Base-by-base conservation (phyloP, 164 flowering plant species). In the Piper longum region DNA sequence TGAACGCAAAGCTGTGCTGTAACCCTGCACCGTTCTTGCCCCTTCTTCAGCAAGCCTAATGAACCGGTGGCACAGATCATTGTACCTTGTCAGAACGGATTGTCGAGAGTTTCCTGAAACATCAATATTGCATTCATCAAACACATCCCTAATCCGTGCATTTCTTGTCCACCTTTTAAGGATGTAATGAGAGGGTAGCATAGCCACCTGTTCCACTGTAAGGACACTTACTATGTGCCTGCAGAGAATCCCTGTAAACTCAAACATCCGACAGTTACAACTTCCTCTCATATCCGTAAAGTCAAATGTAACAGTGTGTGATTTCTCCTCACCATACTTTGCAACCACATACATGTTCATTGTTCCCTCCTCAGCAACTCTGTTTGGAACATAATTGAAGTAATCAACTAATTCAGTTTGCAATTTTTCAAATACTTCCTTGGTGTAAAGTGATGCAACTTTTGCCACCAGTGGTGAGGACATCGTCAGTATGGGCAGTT, bases 401-500 rank as follows among this genome's bases (percentile, higher is more conserved):
- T 77, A 73, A 64, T 69, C 80, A 66, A 76, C 72, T 63, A 81
- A 57, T 65, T 83, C 84, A 41, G 66, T 74, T 73, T 81, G 87
- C 61, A 81, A 83, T 61, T 75, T 79, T 55, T 66, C 60, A 60
- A 79, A 77, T 41, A 81, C 57, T 55, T 66, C 71, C 54, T 69
- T 81, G 5, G 82, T 83, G 61, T 79, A 81, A 26, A 81, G 61
- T 51, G 71, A 73, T 16, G 82, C 73, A 45, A 77, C 82, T 69
- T 78, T 76, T 64, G 73, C 73, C 66, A 78, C 80, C 79, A 78
- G 73, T 1, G 84, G 82, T 4, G 79, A 81, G 41, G 79, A 75
- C 16, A 82, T 81, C 75, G 72, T 70, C 61, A 83, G 39, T 65
- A 65, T 69, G 18, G 83, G 73, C 54, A 78, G 68, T 57, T 83